phyloP scores from a whole-genome alignment of 139 green algal species.

The Spirogloea muscicola region DNA sequence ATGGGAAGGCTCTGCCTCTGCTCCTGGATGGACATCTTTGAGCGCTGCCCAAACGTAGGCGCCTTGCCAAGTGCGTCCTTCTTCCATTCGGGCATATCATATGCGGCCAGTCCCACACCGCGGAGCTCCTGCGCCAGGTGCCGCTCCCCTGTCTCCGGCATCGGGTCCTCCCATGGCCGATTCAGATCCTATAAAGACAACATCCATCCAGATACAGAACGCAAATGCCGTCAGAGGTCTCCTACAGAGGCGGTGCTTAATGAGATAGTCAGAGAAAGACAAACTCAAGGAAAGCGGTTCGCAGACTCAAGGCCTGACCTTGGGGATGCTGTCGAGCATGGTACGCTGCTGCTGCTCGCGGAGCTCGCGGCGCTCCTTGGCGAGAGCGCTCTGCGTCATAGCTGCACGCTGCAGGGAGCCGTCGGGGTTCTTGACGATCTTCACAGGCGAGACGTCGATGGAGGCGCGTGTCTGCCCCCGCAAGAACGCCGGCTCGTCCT shows the following conservation, averaged over 20 bases:
- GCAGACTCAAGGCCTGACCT: no score
- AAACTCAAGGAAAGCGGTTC: no score
- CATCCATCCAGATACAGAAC: no score
- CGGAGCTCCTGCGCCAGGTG: slow-evolving; percentile 79
- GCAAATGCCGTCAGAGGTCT: no score
- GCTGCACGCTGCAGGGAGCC: slow-evolving; percentile 91
- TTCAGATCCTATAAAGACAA: no score
- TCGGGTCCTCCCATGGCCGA: slow-evolving; percentile 92
- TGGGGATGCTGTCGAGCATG: slow-evolving; percentile 63
- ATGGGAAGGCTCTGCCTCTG: slow-evolving; percentile 94
- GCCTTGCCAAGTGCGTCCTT: slow-evolving; percentile 81
- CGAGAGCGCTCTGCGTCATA: slow-evolving; percentile 88
- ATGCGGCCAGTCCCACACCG: slow-evolving; percentile 63
- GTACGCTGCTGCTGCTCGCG: slow-evolving; percentile 91
- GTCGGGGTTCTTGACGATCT: slow-evolving; percentile 99
- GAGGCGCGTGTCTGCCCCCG: slow-evolving; percentile 62
- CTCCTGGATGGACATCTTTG: slow-evolving; percentile 76
- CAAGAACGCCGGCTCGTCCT: slow-evolving; percentile 90
- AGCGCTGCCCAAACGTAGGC: slow-evolving; percentile 81
- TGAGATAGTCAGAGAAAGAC: no score
- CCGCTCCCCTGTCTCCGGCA: slow-evolving; percentile 68
- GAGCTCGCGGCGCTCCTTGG: slow-evolving; percentile 96
- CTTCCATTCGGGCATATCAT: slow-evolving; percentile 61
- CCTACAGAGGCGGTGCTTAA: no score
- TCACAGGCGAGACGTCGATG: slow-evolving; percentile 84